Evolutionary conservation across 495 filamentous ascomycete species (phyloP).

Genomic region (Penicillium turbatum): DNA sequence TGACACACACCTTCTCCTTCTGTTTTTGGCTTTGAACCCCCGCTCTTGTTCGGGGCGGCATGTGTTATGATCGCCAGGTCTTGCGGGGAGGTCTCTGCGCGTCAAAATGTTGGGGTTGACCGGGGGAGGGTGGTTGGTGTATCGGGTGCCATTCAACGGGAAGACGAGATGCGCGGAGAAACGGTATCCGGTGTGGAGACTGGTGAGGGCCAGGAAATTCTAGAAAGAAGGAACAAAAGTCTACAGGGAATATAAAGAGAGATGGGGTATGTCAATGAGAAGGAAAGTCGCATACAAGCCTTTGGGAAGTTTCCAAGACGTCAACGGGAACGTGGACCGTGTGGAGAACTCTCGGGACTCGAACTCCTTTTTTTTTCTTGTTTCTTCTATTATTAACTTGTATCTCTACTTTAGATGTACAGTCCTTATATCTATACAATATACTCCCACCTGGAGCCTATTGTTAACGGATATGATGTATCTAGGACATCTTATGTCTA

Average conservation of each 20-base stretch:
- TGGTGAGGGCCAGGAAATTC: conserved; percentile 2
- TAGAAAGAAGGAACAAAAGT: neutral
- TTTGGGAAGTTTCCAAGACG: conserved; percentile 13
- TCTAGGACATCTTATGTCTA: neutral
- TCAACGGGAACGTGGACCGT: conserved; percentile 30
- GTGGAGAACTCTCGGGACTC: conserved; percentile 22
- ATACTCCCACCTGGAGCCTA: neutral
- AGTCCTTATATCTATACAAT: neutral
- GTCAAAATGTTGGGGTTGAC: conserved; percentile 16
- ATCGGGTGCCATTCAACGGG: conserved; percentile 26
- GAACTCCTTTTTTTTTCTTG: conserved; percentile 12
- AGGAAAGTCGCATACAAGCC: conserved; percentile 11
- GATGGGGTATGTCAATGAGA: neutral
- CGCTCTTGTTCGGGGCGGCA: conserved; percentile 69
- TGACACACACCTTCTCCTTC: conserved; percentile 78
- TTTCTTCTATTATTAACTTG: neutral
- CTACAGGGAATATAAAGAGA: neutral
- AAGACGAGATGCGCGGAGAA: conserved; percentile 3
- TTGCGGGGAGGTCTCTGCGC: conserved; percentile 28
- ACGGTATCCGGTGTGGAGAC: neutral
- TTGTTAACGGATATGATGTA: too few species aligned
- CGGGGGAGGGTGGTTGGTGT: conserved; percentile 13
- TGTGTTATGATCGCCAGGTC: conserved; percentile 39
- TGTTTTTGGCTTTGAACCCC: conserved; percentile 89
- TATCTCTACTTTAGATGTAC: neutral